Base-by-base conservation (phyloP, 1,139 yeast species). In the Debaryomyces singareniensis region DNA sequence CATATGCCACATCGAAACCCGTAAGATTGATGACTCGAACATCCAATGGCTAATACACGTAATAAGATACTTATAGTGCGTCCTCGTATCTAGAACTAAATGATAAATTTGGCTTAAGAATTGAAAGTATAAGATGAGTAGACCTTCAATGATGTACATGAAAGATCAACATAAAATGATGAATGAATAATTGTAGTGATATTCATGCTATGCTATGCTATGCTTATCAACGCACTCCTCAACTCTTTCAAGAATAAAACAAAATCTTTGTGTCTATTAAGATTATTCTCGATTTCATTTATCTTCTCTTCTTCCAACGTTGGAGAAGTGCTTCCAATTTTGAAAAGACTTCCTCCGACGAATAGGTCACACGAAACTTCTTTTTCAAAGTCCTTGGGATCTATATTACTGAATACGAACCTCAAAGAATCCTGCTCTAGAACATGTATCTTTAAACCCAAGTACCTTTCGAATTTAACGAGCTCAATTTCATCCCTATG, bases 391-490 rank as follows among this genome's bases (percentile, higher is more conserved):
- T 69, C 51, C 22, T 55, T 48, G 10, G 66, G 52, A 32, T 65
- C 70, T n/a, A 72, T 49, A 37, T 71, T 68, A 16, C 42, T 48
- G 36, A 72, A 72, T 2, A 50, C 47, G 34, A 72, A 65, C 31
- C 48, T 47, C 22, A 72, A 45, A 9, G 57, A 34, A 31, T 65
- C 67, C 6, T 53, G 54, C 3, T 53, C 45, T 3, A 63, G 35
- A 4, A 68, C 73, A 28, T 61, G 65, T 22, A 71, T 58, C 28
- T 50, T 55, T 29, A 72, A 44, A 1, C 78, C 78, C 29, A 70
- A 49, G 34, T 69, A 61, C 29, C 53, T 50, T 35, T 71, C 76
- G 38, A 56, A 69, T 31, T 64, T 58, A 23, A 56, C 44, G 13
- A 71, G 55, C 30, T 68, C 63, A 4, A 60, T 61, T 32, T 52